Percentiles rank a stretch among this genome's conserved stretches.
Conservation (phyloP, 2,329 filamentous ascomycete species). For the Penicillium sp. region DNA sequence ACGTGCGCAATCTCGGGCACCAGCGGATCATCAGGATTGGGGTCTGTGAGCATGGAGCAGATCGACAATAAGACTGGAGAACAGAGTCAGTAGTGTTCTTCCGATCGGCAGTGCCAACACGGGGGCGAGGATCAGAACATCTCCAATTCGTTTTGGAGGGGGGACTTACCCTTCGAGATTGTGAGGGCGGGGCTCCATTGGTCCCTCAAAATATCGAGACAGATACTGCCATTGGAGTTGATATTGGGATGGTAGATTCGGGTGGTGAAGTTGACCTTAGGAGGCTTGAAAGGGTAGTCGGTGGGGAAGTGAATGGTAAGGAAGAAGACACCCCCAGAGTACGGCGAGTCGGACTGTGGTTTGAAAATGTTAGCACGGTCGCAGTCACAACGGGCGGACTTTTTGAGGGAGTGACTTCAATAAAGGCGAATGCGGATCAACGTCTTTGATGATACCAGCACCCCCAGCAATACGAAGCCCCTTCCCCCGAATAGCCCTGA, state of each 20-base stretch:
- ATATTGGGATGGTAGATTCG: conserved; percentile 99
- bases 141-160: too few relatives aligned
- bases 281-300: conserved; percentile 99
- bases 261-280: conserved; percentile 99
- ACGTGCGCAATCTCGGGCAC: conserved; percentile 98
- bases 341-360: conserved; percentile 81
- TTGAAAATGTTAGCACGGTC: conserved; percentile 28
- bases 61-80: conserved; percentile 83
- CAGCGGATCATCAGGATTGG: conserved; percentile 96
- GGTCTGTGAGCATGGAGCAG: conserved; percentile 99
- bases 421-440: too few relatives aligned
- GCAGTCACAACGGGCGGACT: too few relatives aligned
- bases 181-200: conserved; percentile 99
- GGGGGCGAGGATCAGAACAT: too few relatives aligned
- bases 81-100: conserved; percentile 8
- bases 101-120: background rate
- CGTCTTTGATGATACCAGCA: too few relatives aligned
- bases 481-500: background rate
- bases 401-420: too few relatives aligned
- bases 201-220: conserved; percentile 94
- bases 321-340: conserved; percentile 98
- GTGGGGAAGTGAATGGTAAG: conserved; percentile 98
- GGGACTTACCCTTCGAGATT: conserved; percentile 84
- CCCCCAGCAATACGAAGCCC: too few relatives aligned
- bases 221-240: conserved; percentile 99